Percentiles rank a stretch among this genome's conserved stretches.
phyloP scores from a whole-genome alignment of 2,329 filamentous ascomycete species.

The Claviceps purpurea region DNA sequence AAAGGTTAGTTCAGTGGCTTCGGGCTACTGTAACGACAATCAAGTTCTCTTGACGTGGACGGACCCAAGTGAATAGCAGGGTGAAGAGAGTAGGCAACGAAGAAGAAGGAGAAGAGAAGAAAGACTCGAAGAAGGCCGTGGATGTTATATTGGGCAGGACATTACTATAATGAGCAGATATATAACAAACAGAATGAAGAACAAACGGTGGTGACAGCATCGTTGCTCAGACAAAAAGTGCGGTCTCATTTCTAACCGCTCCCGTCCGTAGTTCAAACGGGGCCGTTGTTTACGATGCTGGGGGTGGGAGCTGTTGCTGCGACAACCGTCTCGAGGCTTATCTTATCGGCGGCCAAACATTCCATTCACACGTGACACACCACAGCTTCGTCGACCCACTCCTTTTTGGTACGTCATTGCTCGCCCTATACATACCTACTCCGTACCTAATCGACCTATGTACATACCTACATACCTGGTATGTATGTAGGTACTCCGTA shows the following conservation, averaged over 20 bases:
- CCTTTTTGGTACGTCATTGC: no score
- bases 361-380: no score
- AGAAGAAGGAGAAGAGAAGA: neutral
- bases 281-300: slow-evolving; percentile 13
- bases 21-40: neutral
- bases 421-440: no score
- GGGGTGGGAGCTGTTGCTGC: slow-evolving; percentile 9
- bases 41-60: neutral
- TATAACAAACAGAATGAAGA: neutral
- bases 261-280: neutral
- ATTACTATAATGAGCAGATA: neutral
- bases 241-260: neutral
- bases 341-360: slow-evolving; percentile 3
- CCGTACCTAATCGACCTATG: no score
- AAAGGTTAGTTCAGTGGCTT: no score
- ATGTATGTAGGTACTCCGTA: no score
- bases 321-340: slow-evolving; percentile 13
- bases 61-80: neutral
- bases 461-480: no score
- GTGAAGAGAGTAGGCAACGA: neutral
- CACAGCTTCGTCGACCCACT: no score
- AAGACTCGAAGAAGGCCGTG: neutral
- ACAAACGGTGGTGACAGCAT: neutral
- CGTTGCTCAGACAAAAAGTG: slow-evolving; percentile 1
- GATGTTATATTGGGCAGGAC: no score